Percentiles rank a stretch among this genome's conserved stretches.
Conservation (phyloP, 257 asterid genomes). For the Solanum stenotomum region DNA sequence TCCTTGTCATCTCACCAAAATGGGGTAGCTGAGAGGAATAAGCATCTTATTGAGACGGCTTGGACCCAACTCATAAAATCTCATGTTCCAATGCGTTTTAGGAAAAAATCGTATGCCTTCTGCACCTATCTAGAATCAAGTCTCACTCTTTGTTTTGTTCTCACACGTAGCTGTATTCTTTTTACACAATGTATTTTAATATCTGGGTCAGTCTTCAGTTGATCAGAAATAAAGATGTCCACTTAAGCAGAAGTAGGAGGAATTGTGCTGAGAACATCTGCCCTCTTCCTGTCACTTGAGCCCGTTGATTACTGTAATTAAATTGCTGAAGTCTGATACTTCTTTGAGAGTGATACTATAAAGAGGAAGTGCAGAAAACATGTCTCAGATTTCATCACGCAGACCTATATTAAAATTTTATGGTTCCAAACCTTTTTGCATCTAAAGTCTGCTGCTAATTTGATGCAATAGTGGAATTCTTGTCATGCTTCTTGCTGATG, state of each 20-base stretch:
- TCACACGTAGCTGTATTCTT: neutral
- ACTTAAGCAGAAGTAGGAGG: neutral
- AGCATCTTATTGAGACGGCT: neutral
- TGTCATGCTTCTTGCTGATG: neutral
- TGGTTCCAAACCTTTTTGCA: neutral
- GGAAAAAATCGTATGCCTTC: neutral
- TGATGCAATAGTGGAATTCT: neutral
- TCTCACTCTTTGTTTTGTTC: neutral
- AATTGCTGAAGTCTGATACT: neutral
- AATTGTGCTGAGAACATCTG: neutral
- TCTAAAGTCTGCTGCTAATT: neutral
- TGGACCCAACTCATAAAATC: neutral
- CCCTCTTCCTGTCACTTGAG: neutral
- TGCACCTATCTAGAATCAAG: neutral
- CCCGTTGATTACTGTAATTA: neutral
- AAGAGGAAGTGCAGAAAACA: neutral
- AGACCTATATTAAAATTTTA: neutral
- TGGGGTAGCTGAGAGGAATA: neutral
- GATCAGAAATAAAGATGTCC: neutral
- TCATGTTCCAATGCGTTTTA: neutral
- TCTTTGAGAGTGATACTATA: neutral
- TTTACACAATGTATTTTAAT: neutral
- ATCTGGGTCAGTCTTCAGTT: neutral
- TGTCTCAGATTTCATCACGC: neutral
- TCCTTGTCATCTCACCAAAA: neutral